Evolutionary conservation across 805 yeast species (phyloP).

Genomic region (Cyberlindnera misumaiensis): DNA sequence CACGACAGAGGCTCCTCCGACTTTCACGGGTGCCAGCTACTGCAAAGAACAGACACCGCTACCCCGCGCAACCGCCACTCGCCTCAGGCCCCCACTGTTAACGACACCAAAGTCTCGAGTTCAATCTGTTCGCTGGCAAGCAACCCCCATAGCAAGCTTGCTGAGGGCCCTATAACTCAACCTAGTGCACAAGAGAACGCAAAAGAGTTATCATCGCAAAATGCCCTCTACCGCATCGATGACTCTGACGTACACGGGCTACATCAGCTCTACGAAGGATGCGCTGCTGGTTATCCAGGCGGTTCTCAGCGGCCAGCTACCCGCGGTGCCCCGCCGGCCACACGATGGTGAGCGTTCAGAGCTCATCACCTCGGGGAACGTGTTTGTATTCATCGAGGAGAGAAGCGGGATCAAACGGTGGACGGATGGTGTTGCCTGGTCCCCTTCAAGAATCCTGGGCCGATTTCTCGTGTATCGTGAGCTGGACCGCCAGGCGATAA

Average conservation of each 20-base stretch:
- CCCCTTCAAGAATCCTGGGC: slow-evolving; percentile 83
- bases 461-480: slow-evolving; percentile 81
- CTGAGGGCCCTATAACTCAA: no score
- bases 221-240: slow-evolving; percentile 10
- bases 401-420: slow-evolving; percentile 81
- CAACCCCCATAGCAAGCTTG: no score
- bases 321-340: slow-evolving; percentile 69
- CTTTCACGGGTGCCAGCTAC: no score
- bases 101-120: no score
- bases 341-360: slow-evolving; percentile 66
- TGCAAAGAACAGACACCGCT: no score
- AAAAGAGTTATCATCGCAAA: background rate
- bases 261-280: slow-evolving; percentile 74
- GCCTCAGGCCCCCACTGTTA: no score
- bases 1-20: no score
- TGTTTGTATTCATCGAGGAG: slow-evolving; percentile 82
- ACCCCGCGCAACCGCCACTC: no score
- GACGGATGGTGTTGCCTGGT: slow-evolving; percentile 97
- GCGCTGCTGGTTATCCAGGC: slow-evolving; percentile 79
- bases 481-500: slow-evolving; percentile 36
- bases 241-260: slow-evolving; percentile 34
- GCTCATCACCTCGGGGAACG: slow-evolving; percentile 68
- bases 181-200: background rate
- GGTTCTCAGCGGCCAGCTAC: slow-evolving; percentile 53
- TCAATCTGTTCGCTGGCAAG: no score